These are phyloP conservation scores for Theileria luwenshuni DNA, from an alignment of 169 alveolate species.

Conservation along the genomic window DNA sequence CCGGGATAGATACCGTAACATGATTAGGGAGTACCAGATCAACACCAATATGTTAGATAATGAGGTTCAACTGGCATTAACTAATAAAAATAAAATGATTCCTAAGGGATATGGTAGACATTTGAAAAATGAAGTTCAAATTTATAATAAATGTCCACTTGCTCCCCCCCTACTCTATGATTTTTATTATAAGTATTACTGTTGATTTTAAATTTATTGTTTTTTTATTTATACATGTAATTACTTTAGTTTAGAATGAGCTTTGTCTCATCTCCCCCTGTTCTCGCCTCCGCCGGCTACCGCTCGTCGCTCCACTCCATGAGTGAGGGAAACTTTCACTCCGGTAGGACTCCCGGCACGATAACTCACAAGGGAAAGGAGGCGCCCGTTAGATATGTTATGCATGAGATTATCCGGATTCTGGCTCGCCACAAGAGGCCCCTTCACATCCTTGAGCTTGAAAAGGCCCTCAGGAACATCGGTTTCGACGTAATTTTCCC, in stretches of 20 bases:
- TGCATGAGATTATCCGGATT: constrained; percentile 55
- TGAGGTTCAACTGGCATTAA: background rate
- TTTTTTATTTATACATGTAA: background rate
- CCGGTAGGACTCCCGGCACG: background rate
- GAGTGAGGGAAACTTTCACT: background rate
- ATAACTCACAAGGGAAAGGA: constrained; percentile 60
- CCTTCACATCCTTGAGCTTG: constrained; percentile 62
- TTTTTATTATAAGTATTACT: background rate
- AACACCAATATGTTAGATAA: background rate
- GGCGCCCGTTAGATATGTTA: constrained; percentile 52
- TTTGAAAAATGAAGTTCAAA: background rate
- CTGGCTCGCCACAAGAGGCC: constrained; percentile 61
- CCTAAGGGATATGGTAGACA: background rate
- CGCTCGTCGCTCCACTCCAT: background rate
- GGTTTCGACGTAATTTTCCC: constrained; percentile 52
- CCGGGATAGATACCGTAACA: background rate
- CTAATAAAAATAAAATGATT: too few relatives aligned
- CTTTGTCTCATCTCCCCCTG: background rate
- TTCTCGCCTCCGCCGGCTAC: background rate
- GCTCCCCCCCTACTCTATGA: constrained; percentile 8
- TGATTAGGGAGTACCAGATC: background rate
- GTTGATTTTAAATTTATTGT: background rate
- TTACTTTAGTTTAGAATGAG: constrained; percentile 12
- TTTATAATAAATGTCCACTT: background rate
- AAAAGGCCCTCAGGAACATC: constrained; percentile 62